Evolutionary conservation across 306 rosid genomes (phyloP), one percentile per base, ranked within the genome.

Genomic region (Geum urbanum): DNA sequence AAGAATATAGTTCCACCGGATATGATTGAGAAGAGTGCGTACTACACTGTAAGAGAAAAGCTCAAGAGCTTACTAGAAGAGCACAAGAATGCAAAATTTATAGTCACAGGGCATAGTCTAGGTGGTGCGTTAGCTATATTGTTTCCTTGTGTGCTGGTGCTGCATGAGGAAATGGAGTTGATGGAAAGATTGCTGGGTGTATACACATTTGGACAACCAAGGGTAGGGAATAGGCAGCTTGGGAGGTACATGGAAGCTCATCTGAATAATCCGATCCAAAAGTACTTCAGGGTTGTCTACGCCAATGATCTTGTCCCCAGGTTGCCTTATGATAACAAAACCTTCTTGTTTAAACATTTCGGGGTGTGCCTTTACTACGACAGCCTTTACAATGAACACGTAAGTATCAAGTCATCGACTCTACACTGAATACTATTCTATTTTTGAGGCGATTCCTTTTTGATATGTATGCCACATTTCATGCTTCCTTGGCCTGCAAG

Each of bases 151-250:
- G 84, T 91, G 71, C 80, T 91, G 69, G 86, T 85, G 70, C 72
- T 82, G 75, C 88, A 91, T 6, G 74, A 78, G 72, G 89, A 88
- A 79, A 77, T 7, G 72, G 80, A 85, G 77, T 56, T 84, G n/a
- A 84, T 91, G 88, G 74, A 78, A 39, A 85, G 82, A 83, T 50
- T 91, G 74, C 58, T 80, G 75, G 82, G 86, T 52, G 82, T 91
- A 35, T 86, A 88, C 79, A 91, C 97, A 39, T 91, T 78, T 63
- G 97, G 96, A 50, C 97, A 91, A 71, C 96, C 97, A 8, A 77
- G 97, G 71, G 70, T 91, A 46, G 92, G 96, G 22, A 54, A 91
- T 72, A 45, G 75, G 70, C 71, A 80, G 63, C 89, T 91, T 40
- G 92, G 84, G 44, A 81, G 78, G 67, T 86, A 78, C 82, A 82